Percentiles rank a stretch among this genome's conserved stretches.
Conservation (phyloP, 2,329 filamentous ascomycete species). For the Harringtonia aguacate region DNA sequence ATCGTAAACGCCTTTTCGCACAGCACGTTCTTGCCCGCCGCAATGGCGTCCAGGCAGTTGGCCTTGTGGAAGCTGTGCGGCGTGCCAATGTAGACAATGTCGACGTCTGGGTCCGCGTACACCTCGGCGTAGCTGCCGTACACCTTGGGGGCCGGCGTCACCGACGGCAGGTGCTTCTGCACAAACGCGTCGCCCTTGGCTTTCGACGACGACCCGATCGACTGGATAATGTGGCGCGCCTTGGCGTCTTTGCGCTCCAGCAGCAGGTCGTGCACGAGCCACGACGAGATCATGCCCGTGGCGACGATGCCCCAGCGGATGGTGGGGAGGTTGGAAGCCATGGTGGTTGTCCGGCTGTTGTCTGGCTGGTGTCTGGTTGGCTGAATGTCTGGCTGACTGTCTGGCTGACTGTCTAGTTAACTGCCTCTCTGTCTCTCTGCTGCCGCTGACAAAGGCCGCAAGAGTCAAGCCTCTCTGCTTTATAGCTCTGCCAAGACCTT, state of each 20-base stretch:
- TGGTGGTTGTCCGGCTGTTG: background rate
- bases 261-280: conserved; percentile 30
- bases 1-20: conserved; percentile 35
- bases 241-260: conserved; percentile 19
- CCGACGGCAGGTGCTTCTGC: background rate
- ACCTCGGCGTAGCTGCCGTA: conserved; percentile 28
- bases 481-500: no score
- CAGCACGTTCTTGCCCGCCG: conserved; percentile 29
- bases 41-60: conserved; percentile 31
- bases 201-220: conserved; percentile 24
- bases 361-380: background rate
- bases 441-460: background rate
- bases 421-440: no score
- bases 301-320: conserved; percentile 26
- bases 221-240: conserved; percentile 25
- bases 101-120: conserved; percentile 28
- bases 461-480: no score
- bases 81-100: conserved; percentile 34
- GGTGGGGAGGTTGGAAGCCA: background rate
- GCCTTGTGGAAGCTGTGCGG: conserved; percentile 32
- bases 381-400: no score
- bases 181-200: conserved; percentile 25
- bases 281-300: conserved; percentile 32
- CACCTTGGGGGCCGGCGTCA: conserved; percentile 27
- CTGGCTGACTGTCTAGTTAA: no score